Base-by-base conservation (phyloP, 768 basidiomycete species). In the Scleroderma citrinum region DNA sequence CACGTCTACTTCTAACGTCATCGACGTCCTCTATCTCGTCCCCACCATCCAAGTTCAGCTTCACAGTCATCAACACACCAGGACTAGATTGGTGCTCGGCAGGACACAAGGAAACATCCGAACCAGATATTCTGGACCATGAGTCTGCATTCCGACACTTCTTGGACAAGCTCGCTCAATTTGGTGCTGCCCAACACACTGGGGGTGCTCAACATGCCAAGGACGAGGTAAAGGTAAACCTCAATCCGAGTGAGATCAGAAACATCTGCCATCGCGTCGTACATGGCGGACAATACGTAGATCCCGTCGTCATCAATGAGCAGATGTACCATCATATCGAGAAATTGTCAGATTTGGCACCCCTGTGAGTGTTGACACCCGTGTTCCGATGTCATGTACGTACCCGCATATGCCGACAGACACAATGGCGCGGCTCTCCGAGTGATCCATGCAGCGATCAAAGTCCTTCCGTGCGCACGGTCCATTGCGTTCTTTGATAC, bases 401-500 rank as follows among this genome's bases (percentile, higher is more conserved):
- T 24, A 19, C 16, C n/a, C 3, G 13, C 24, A 16, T 24, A 23
- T 43, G 23, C 23, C 34, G 20, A 20, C 36, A 83, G 80, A 21
- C 84, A 85, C 57, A 84, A 84, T 57, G 79, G 77, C 35, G 70
- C 80, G 3, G 80, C 83, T 0, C 71, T 83, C 20, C 66, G 79
- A 0, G 78, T 83, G 31, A 82, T 85, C 55, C 63, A 75, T 52
- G 73, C 80, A 1, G 85, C 83, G 56, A 72, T 87, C 16, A 61
- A 75, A 4, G 69, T 70, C 1, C 72, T 95, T 16, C 85, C 88
- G 1, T 60, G 80, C 12, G 77, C 92, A 17, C 75, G 72, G 26
- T 87, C 87, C 0, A 76, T 94, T 44, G 87, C 92, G 0, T 88
- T 85, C 59, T 96, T 95, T 61, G 92, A 96, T 65, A 89, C 91